Percentiles rank a stretch among this genome's conserved stretches.
Evolutionary conservation across 768 basidiomycete species (phyloP).

Genomic region (Kwoniella heveanensis): DNA sequence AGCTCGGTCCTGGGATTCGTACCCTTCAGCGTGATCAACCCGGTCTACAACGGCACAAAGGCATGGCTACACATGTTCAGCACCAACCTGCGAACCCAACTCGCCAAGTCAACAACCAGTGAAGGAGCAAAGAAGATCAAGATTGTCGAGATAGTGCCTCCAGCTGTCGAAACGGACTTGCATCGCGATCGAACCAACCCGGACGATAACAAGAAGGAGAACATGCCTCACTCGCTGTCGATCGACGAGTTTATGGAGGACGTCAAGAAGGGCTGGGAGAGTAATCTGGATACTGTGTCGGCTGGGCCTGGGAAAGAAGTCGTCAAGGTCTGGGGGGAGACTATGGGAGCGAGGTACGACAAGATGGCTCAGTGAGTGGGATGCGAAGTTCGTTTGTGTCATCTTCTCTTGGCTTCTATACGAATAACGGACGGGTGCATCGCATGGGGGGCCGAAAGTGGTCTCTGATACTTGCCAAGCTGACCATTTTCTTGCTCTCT

Average conservation of each 20-base stretch:
- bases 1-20: slow-evolving; percentile 36
- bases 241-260: slow-evolving; percentile 43
- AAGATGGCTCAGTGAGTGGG: slow-evolving; percentile 20
- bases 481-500: background rate
- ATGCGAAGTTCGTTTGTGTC: background rate
- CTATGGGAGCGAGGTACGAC: slow-evolving; percentile 31
- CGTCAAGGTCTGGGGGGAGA: slow-evolving; percentile 29
- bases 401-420: background rate
- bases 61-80: slow-evolving; percentile 34
- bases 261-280: slow-evolving; percentile 39
- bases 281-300: slow-evolving; percentile 28
- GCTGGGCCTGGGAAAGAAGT: slow-evolving; percentile 29
- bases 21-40: slow-evolving; percentile 39
- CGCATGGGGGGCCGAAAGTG: no score
- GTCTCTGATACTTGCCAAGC: no score
- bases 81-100: slow-evolving; percentile 34
- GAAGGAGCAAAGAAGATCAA: slow-evolving; percentile 22
- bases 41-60: slow-evolving; percentile 39
- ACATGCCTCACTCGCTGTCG: slow-evolving; percentile 16
- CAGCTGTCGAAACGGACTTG: slow-evolving; percentile 36
- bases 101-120: slow-evolving; percentile 15
- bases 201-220: slow-evolving; percentile 38
- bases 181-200: slow-evolving; percentile 37
- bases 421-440: no score
- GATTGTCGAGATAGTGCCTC: slow-evolving; percentile 39